Percentiles rank a stretch among this genome's conserved stretches.
phyloP scores from a whole-genome alignment of 2,329 filamentous ascomycete genomes.

The Colletotrichum tabaci region DNA sequence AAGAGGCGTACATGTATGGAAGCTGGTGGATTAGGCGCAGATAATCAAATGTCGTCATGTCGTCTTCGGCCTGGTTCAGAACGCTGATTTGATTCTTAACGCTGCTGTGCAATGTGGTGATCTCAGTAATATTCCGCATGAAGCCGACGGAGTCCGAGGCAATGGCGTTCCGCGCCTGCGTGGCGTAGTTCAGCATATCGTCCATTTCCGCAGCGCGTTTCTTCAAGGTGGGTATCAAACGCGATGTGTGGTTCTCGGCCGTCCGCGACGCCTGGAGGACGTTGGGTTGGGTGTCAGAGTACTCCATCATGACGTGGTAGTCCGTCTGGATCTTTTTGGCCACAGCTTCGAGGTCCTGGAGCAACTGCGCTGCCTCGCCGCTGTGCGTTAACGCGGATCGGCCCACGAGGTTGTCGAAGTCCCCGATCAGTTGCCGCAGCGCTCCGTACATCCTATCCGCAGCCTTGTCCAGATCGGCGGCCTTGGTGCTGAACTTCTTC shows the following conservation, averaged over 20 bases:
- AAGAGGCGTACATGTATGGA: conserved; percentile 90
- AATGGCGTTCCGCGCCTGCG: conserved; percentile 77
- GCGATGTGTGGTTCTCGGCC: conserved; percentile 74
- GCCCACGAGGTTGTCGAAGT: conserved; percentile 72
- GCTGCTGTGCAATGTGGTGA: conserved; percentile 82
- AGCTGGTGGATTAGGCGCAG: conserved; percentile 86
- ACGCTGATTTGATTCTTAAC: conserved; percentile 81
- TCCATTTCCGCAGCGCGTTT: conserved; percentile 74
- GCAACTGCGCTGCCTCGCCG: conserved; percentile 76
- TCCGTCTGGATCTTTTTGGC: conserved; percentile 90
- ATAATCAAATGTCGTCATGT: conserved; percentile 84
- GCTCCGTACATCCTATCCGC: conserved; percentile 73
- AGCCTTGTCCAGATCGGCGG: conserved; percentile 72
- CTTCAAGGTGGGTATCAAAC: conserved; percentile 70
- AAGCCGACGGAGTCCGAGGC: conserved; percentile 77
- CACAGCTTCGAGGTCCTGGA: conserved; percentile 89
- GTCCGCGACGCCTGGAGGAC: conserved; percentile 74
- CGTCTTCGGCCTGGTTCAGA: conserved; percentile 81
- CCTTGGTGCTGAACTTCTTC: conserved; percentile 71
- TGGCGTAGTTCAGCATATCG: conserved; percentile 70
- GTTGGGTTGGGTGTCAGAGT: conserved; percentile 74
- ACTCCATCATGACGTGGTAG: conserved; percentile 81
- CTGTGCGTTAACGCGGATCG: conserved; percentile 70
- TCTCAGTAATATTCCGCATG: conserved; percentile 86
- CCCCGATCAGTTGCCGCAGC: conserved; percentile 73